A percentile compares a stretch with the other conserved stretches of the same genome.
Evolutionary conservation across 2,329 filamentous ascomycete genomes (phyloP).

Genomic region (Fusarium sp.): DNA sequence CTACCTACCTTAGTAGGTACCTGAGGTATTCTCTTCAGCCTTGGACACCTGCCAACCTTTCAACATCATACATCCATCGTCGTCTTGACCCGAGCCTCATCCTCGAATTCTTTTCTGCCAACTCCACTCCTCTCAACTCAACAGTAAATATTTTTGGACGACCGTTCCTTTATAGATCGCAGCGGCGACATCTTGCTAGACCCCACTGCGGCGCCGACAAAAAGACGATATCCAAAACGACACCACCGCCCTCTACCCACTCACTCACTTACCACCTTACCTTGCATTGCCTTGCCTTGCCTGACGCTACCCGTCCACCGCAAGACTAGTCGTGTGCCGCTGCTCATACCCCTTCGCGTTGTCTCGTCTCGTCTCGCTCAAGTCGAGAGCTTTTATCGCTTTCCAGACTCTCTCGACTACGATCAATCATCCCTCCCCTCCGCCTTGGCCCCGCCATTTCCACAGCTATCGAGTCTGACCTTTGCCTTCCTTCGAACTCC

Average conservation of each 20-base stretch:
- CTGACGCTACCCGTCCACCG: slow-evolving; percentile 34
- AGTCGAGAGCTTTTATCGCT: slow-evolving; percentile 27
- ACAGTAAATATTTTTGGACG: slow-evolving; percentile 32
- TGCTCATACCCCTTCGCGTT: slow-evolving; percentile 35
- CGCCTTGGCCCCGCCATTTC: slow-evolving; percentile 41
- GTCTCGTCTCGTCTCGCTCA: slow-evolving; percentile 4
- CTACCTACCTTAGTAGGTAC: too few species aligned
- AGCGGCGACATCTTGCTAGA: slow-evolving; percentile 40
- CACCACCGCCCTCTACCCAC: slow-evolving; percentile 34
- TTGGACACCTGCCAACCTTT: slow-evolving; percentile 38
- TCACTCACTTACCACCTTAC: slow-evolving; percentile 27
- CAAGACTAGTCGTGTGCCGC: slow-evolving; percentile 42
- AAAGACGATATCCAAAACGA: slow-evolving; percentile 45
- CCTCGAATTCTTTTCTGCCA: background rate
- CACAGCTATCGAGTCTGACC: slow-evolving; percentile 38
- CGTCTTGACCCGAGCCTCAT: slow-evolving; percentile 5
- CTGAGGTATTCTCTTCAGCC: slow-evolving; percentile 34
- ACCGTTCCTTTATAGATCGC: slow-evolving; percentile 31
- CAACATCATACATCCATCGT: slow-evolving; percentile 30
- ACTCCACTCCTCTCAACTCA: background rate
- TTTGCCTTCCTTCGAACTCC: slow-evolving; percentile 42
- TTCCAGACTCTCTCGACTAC: slow-evolving; percentile 24
- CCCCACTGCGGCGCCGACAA: slow-evolving; percentile 43
- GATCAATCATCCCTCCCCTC: slow-evolving; percentile 35
- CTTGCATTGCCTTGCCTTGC: slow-evolving; percentile 8